Conservation (phyloP, 2,329 filamentous ascomycete genomes). For the Ophiostoma australiae region DNA sequence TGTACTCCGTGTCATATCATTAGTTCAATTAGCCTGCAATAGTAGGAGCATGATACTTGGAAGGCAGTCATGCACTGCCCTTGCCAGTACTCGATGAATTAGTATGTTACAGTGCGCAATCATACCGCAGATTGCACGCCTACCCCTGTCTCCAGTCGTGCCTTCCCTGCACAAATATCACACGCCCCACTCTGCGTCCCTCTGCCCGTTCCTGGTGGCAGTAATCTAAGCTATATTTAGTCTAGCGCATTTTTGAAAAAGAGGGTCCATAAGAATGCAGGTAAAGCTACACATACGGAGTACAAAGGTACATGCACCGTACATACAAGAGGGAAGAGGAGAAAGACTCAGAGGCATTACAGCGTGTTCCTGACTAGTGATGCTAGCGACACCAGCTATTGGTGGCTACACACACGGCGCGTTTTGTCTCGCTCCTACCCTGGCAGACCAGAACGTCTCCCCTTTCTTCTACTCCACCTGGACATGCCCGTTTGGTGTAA, state of each 20-base stretch:
- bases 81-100: background rate
- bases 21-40: background rate
- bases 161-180: background rate
- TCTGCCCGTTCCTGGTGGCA: slow-evolving; percentile 6
- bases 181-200: background rate
- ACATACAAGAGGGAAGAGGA: background rate
- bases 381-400: background rate
- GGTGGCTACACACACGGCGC: background rate
- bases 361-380: slow-evolving; percentile 12
- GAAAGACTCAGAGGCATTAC: background rate
- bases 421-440: slow-evolving; percentile 3
- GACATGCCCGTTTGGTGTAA: background rate
- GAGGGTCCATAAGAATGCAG: slow-evolving; percentile 1
- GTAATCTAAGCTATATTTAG: background rate
- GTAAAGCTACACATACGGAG: background rate
- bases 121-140: slow-evolving; percentile 1
- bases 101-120: background rate
- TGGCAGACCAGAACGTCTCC: background rate
- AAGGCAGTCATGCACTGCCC: background rate
- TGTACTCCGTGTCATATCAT: background rate
- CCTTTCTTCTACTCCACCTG: slow-evolving; percentile 13
- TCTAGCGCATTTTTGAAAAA: background rate
- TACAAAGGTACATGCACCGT: too few relatives aligned
- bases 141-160: slow-evolving; percentile 7
- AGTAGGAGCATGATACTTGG: background rate